Evolutionary conservation across 2,329 filamentous ascomycete species (phyloP).

Genomic region (Sporothrix variecibatus): DNA sequence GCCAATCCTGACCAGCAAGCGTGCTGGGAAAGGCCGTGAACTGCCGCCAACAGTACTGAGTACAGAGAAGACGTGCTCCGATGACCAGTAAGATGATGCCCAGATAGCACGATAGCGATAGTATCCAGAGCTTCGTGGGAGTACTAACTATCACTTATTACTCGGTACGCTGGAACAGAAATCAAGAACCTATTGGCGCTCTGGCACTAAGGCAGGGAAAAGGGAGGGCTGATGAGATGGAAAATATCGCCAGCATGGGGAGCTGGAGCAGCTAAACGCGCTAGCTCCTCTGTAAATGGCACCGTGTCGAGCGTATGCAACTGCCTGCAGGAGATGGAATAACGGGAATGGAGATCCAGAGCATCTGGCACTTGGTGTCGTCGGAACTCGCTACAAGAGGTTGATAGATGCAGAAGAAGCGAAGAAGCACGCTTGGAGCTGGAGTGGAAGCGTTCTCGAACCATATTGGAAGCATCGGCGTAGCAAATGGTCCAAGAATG

Average conservation of each 20-base stretch:
- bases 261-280: neutral
- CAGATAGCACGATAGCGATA: neutral
- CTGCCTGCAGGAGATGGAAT: slow-evolving; percentile 4
- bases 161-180: too few relatives aligned
- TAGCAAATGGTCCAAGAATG: neutral
- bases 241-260: neutral
- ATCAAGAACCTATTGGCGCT: neutral
- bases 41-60: neutral
- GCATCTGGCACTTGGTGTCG: neutral
- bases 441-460: neutral
- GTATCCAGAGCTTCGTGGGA: neutral
- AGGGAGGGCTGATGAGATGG: slow-evolving; percentile 2
- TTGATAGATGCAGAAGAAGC: neutral
- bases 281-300: slow-evolving; percentile 8
- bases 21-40: neutral
- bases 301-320: neutral
- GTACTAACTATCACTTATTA: too few relatives aligned
- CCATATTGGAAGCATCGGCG: neutral
- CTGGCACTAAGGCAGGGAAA: neutral
- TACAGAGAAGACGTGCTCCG: neutral
- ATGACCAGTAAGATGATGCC: neutral
- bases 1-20: neutral
- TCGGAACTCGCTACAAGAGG: neutral
- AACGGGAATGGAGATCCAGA: neutral
- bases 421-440: neutral